Evolutionary conservation across 345 rosid genomes (phyloP).

Genomic region (Tarenaya hassleriana): DNA sequence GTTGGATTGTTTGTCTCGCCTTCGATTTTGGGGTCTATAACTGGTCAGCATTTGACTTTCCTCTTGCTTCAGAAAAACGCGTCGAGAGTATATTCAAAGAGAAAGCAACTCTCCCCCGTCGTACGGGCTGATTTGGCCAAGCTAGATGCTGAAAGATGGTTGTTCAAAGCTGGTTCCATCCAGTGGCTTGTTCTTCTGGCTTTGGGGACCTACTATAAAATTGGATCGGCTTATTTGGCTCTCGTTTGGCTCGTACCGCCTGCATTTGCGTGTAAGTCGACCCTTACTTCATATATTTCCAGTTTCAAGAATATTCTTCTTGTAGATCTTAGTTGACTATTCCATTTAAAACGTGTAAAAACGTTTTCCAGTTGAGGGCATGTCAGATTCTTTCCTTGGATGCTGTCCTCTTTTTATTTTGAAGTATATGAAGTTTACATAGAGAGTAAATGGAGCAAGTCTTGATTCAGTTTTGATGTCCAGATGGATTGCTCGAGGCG

Average conservation of each 20-base stretch:
- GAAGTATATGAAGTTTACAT: neutral
- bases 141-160: constrained; percentile 94
- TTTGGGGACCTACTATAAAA: constrained; percentile 60
- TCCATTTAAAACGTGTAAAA: constrained; percentile 3
- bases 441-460: neutral
- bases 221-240: constrained; percentile 81
- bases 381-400: neutral
- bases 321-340: constrained; percentile 1
- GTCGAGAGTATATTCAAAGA: constrained; percentile 42
- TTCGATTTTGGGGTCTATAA: constrained; percentile 77
- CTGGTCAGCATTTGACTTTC: constrained; percentile 81
- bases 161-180: constrained; percentile 75
- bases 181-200: constrained; percentile 77
- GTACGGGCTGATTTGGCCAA: constrained; percentile 47
- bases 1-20: constrained; percentile 89
- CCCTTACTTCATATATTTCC: constrained; percentile 9
- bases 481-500: constrained; percentile 96
- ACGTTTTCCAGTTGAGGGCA: neutral
- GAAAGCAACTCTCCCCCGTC: constrained; percentile 39
- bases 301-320: constrained; percentile 2
- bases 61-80: constrained; percentile 45
- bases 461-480: constrained; percentile 18
- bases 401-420: neutral
- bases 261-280: constrained; percentile 88
- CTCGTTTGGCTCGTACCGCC: constrained; percentile 86